Evolutionary conservation across 2,329 filamentous ascomycete genomes (phyloP).

Genomic region (Arthrobotrys sphaeroides): DNA sequence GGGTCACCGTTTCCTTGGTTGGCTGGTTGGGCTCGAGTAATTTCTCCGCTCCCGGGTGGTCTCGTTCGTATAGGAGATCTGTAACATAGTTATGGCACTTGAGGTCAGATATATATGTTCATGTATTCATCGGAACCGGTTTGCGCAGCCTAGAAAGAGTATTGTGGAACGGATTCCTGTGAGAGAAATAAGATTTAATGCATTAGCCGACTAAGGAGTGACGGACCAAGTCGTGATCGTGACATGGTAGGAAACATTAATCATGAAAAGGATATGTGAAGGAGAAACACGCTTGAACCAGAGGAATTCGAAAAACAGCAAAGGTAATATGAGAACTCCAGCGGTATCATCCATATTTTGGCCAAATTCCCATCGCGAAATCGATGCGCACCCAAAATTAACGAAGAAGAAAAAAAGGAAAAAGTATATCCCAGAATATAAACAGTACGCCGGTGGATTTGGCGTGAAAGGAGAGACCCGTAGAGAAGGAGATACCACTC

Average conservation of each 20-base stretch:
- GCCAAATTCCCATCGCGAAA: conserved; percentile 1
- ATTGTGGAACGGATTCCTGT: neutral
- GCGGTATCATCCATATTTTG: conserved; percentile 16
- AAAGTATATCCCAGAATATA: neutral
- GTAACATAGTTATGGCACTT: neutral
- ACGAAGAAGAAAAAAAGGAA: neutral
- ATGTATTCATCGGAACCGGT: neutral
- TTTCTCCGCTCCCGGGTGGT: neutral
- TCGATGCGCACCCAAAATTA: conserved; percentile 14
- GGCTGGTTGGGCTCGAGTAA: conserved; percentile 26
- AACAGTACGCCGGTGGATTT: neutral
- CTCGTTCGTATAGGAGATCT: too few species aligned
- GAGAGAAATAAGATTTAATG: neutral
- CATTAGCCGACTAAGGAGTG: conserved; percentile 12
- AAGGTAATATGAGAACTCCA: neutral
- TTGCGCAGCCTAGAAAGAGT: neutral
- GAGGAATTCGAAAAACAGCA: neutral
- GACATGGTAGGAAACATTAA: neutral
- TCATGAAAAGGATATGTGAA: neutral
- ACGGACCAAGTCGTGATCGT: neutral
- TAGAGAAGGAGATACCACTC: too few species aligned
- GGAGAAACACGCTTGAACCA: neutral
- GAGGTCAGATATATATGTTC: too few species aligned
- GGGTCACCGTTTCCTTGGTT: conserved; percentile 49
- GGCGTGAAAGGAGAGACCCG: neutral